Percentiles rank a stretch among this genome's conserved stretches.
These are phyloP conservation scores for Paracoccidioides brasiliensis DNA, from an alignment of 2,329 filamentous ascomycete species.

Conservation along the genomic window DNA sequence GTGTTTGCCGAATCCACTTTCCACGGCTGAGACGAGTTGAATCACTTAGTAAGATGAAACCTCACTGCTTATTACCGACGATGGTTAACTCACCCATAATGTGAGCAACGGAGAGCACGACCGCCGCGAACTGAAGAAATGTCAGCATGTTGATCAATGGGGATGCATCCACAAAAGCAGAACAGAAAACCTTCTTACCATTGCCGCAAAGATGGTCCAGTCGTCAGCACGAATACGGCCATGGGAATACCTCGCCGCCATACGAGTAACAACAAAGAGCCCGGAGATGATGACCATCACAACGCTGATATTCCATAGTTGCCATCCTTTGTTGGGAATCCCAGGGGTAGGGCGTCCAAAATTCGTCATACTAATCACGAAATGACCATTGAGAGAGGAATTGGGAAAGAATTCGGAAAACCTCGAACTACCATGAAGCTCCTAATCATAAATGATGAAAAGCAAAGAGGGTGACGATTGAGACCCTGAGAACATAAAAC, in stretches of 20 bases:
- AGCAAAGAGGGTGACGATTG: too few species aligned
- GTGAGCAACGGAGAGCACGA: not conserved
- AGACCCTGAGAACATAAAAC: too few species aligned
- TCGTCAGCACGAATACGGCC: not conserved
- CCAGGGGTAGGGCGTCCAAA: slow-evolving; percentile 22
- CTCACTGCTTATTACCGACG: too few species aligned
- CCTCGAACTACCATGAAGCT: too few species aligned
- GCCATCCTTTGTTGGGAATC: not conserved
- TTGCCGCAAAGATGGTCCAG: not conserved
- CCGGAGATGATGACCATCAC: not conserved
- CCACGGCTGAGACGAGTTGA: not conserved
- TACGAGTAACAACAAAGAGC: not conserved
- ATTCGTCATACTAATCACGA: not conserved
- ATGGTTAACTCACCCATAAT: not conserved
- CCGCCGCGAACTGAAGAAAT: not conserved
- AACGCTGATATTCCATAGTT: not conserved
- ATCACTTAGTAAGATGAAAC: not conserved
- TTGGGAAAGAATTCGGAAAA: too few species aligned
- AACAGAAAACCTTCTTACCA: not conserved
- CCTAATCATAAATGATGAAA: too few species aligned
- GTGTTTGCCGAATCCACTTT: not conserved
- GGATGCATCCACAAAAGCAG: too few species aligned
- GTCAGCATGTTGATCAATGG: not conserved
- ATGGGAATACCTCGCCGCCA: not conserved
- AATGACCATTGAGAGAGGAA: too few species aligned